Conservation (phyloP, 2,329 filamentous ascomycete genomes). For the Xylogone sp. region DNA sequence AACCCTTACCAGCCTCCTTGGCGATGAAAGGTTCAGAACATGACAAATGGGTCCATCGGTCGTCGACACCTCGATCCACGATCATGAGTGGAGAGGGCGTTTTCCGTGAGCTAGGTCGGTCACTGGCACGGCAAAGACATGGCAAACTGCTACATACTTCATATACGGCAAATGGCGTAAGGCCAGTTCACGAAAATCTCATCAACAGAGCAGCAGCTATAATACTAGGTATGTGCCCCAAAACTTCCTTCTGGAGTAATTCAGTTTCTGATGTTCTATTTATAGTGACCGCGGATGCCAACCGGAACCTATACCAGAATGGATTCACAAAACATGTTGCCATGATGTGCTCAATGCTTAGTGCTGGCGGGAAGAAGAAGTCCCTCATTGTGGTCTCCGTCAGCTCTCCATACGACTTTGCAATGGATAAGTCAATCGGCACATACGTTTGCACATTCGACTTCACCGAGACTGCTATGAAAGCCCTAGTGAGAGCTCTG, state of each 20-base stretch:
- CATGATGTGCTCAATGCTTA: conserved; percentile 87
- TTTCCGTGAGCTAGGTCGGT: conserved; percentile 83
- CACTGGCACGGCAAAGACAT: conserved; percentile 79
- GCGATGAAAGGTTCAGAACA: conserved; percentile 66
- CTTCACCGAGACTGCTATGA: conserved; percentile 89
- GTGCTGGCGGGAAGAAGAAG: conserved; percentile 76
- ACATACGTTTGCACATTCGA: conserved; percentile 96
- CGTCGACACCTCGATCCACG: conserved; percentile 37
- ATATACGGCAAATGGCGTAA: conserved; percentile 88
- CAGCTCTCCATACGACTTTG: conserved; percentile 95
- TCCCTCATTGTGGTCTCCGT: conserved; percentile 87
- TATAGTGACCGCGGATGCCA: conserved; percentile 88
- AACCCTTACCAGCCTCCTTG: conserved; percentile 85
- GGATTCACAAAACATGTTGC: conserved; percentile 95
- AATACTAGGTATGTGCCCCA: conserved; percentile 38
- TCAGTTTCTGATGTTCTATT: neutral
- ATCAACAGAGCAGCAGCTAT: conserved; percentile 86
- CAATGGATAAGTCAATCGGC: conserved; percentile 83
- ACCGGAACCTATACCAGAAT: conserved; percentile 88
- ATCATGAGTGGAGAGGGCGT: conserved; percentile 92
- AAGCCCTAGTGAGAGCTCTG: conserved; percentile 76
- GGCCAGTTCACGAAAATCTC: conserved; percentile 88
- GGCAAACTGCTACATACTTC: conserved; percentile 90
- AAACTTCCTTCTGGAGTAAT: neutral
- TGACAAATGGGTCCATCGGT: conserved; percentile 49